Base-by-base conservation (phyloP, 371 early-diverging fungal species). In the Syncephalis fuscata region DNA sequence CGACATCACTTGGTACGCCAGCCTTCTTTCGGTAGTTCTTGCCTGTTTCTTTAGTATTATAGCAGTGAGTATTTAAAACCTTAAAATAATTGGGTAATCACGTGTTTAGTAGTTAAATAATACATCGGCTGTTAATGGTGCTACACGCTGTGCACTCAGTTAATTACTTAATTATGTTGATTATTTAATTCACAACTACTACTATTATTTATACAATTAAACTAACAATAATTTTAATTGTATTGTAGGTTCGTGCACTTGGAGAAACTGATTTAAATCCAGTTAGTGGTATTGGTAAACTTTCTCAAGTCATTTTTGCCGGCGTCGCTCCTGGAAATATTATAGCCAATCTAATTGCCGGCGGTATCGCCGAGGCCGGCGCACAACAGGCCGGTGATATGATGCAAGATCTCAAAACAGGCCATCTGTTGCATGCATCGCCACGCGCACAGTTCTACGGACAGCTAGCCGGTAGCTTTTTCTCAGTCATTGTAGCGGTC, bases 391-490 rank as follows among this genome's bases (percentile, higher is more conserved):
- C 76, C 16, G 68, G 60, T 63, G 57, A 48, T 10, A 21, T 36
- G 17, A 11, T 19, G 36, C 2, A 39, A 16, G 47, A 90, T 61
- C 62, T 90, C 27, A 87, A 88, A 55, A 88, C 91, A 3, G 91
- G 85, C 0, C 82, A 88, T 57, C 50, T 88, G 10, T 60, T 90
- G 21, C 70, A 71, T 22, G 88, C 88, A 1, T 78, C 83, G 0
- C 91, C 91, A 1, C 73, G 78, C 48, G 80, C 88, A 0, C 88
- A 88, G 60, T 88, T 90, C 59, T 76, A 71, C 50, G 91, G 80
- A 0, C 91, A 90, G 54, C 57, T 84, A 65, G 70, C 87, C 39
- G 88, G 88, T 0, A 82, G 84, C 9, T 59, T 85, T 22, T 70
- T 79, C 32, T 81, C 76, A 25, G 74, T 74, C 2, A 75, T 79